Percentiles rank a stretch among this genome's conserved stretches.
Conservation (phyloP, 495 filamentous ascomycete genomes). For the Aspergillus panamensis region DNA sequence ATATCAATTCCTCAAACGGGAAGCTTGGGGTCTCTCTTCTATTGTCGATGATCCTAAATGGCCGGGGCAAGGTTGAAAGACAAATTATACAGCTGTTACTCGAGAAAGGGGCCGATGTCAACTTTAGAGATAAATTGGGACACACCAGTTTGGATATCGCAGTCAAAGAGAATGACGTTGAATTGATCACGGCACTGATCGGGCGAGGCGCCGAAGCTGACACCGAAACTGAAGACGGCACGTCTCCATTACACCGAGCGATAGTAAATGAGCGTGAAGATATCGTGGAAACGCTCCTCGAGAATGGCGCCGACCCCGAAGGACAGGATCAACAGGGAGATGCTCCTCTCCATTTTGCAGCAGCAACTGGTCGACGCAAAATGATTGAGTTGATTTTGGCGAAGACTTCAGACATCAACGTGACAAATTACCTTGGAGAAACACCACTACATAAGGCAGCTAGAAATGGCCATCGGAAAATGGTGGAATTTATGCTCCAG, state of each 20-base stretch:
- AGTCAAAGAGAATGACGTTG: conserved; percentile 11
- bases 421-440: conserved; percentile 27
- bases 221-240: conserved; percentile 21
- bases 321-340: conserved; percentile 24
- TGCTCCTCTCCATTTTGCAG: conserved; percentile 39
- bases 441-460: conserved; percentile 44
- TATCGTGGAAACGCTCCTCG: conserved; percentile 31
- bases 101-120: conserved; percentile 36
- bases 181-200: conserved; percentile 10
- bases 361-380: conserved; percentile 30
- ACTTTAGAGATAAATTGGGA: conserved; percentile 29
- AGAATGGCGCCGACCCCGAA: conserved; percentile 27
- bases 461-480: conserved; percentile 32
- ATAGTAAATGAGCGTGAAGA: conserved; percentile 31
- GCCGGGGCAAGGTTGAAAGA: conserved; percentile 19
- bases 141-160: conserved; percentile 39
- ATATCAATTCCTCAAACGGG: conserved; percentile 16
- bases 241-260: conserved; percentile 34
- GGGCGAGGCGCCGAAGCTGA: conserved; percentile 9
- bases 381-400: conserved; percentile 40
- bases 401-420: conserved; percentile 40
- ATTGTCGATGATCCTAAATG: conserved; percentile 20
- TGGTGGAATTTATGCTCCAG: conserved; percentile 38
- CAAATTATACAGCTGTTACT: conserved; percentile 29
- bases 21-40: conserved; percentile 21